Conservation (phyloP, 768 basidiomycete species). For the Piloderma croceum region DNA sequence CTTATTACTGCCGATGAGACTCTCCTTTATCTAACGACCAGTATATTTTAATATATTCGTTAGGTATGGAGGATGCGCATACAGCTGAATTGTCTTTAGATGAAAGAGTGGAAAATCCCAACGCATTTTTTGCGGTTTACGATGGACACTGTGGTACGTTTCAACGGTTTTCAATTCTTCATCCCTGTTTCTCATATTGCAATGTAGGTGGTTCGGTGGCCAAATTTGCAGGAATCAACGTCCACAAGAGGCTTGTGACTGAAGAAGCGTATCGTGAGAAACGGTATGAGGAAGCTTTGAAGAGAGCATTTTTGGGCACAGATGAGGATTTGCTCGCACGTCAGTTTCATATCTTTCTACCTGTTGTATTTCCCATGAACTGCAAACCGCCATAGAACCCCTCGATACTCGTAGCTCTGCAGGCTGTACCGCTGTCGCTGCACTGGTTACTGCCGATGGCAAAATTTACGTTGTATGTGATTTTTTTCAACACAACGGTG, state of each 20-base stretch:
- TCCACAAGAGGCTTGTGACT: conserved; percentile 69
- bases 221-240: conserved; percentile 76
- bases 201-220: conserved; percentile 82
- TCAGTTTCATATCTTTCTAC: conserved; percentile 31
- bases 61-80: conserved; percentile 98
- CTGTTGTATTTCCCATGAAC: conserved; percentile 2
- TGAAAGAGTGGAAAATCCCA: conserved; percentile 38
- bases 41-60: conserved; percentile 13
- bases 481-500: conserved; percentile 2
- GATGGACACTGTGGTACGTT: conserved; percentile 93
- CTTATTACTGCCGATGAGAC: no score
- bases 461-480: conserved; percentile 76
- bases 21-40: no score
- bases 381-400: conserved; percentile 73
- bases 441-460: conserved; percentile 69
- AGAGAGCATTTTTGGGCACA: conserved; percentile 89
- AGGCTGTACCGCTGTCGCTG: conserved; percentile 92
- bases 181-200: no score
- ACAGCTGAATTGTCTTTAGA: conserved; percentile 68
- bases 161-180: no score
- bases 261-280: conserved; percentile 68
- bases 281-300: conserved; percentile 71
- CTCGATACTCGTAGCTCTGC: conserved; percentile 86
- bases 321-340: conserved; percentile 90
- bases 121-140: conserved; percentile 93